Conservation (phyloP, 2,329 filamentous ascomycete species). For the Setomelanomma holmii region DNA sequence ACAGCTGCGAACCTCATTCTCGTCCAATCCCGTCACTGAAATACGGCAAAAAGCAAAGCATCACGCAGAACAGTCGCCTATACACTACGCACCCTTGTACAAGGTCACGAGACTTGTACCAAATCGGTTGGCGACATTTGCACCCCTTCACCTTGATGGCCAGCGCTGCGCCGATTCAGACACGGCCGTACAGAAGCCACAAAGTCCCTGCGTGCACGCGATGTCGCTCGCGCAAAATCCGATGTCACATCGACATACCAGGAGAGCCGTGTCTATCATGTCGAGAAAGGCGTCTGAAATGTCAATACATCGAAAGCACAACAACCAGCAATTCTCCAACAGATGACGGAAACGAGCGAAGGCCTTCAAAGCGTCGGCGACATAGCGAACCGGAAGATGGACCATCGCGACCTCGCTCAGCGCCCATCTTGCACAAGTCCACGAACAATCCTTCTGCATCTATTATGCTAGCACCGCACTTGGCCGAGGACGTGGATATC, state of each 20-base stretch:
- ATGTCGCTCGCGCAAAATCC: constrained; percentile 52
- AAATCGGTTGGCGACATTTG: neutral
- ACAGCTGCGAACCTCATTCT: constrained; percentile 2
- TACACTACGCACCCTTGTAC: neutral
- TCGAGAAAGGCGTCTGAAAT: constrained; percentile 46
- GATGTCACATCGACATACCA: constrained; percentile 51
- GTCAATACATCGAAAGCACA: constrained; percentile 44
- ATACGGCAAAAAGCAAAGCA: neutral
- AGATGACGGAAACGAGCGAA: constrained; percentile 30
- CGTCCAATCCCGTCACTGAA: constrained; percentile 4
- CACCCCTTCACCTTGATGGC: constrained; percentile 32
- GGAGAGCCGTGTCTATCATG: constrained; percentile 50
- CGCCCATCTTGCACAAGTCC: constrained; percentile 37
- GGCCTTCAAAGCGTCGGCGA: constrained; percentile 36
- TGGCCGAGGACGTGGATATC: constrained; percentile 52
- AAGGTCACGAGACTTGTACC: neutral
- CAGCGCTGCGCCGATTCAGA: constrained; percentile 41
- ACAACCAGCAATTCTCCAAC: constrained; percentile 25
- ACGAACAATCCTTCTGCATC: constrained; percentile 44
- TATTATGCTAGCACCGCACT: constrained; percentile 50
- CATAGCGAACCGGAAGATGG: constrained; percentile 34
- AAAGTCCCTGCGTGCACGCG: constrained; percentile 52
- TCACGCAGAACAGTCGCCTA: neutral
- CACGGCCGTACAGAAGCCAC: constrained; percentile 52
- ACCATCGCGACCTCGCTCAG: constrained; percentile 29